A percentile compares a stretch with the other conserved stretches of the same genome.
Evolutionary conservation across 2,329 filamentous ascomycete species (phyloP).

Genomic region (Biscogniauxia sp.): DNA sequence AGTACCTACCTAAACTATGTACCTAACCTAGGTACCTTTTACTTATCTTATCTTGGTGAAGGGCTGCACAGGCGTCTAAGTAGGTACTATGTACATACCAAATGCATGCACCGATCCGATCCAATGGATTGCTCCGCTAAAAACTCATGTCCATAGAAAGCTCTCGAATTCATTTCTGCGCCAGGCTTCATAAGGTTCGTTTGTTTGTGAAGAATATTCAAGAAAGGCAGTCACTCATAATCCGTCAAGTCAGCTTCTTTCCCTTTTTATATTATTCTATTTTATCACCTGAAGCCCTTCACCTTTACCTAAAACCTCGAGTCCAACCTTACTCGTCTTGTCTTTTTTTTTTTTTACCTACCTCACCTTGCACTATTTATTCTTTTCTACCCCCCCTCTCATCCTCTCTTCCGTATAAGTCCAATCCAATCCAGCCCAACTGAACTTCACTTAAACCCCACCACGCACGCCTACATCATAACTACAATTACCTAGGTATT

Average conservation of each 20-base stretch:
- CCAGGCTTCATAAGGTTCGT: neutral
- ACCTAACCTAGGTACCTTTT: no score
- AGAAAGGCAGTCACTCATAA: neutral
- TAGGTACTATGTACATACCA: no score
- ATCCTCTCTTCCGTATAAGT: no score
- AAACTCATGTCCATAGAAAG: conserved; percentile 15
- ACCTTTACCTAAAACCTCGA: no score
- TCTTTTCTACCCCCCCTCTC: no score
- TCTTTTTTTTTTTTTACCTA: no score
- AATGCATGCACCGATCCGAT: neutral
- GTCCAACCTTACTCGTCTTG: no score
- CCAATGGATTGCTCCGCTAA: neutral
- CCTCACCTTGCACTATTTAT: no score
- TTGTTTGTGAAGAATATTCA: neutral
- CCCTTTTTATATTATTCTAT: no score
- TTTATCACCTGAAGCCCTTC: no score
- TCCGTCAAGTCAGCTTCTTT: neutral
- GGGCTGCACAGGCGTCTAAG: neutral
- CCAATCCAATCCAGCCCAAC: neutral
- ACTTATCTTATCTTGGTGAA: conserved; percentile 2
- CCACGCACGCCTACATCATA: neutral
- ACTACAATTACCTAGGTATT: neutral
- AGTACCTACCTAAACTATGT: no score
- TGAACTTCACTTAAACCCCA: neutral
- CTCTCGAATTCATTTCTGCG: conserved; percentile 23